These are phyloP conservation scores for Themeda triandra DNA, from an alignment of 176 grass and related monocot species.

Conservation along the genomic window DNA sequence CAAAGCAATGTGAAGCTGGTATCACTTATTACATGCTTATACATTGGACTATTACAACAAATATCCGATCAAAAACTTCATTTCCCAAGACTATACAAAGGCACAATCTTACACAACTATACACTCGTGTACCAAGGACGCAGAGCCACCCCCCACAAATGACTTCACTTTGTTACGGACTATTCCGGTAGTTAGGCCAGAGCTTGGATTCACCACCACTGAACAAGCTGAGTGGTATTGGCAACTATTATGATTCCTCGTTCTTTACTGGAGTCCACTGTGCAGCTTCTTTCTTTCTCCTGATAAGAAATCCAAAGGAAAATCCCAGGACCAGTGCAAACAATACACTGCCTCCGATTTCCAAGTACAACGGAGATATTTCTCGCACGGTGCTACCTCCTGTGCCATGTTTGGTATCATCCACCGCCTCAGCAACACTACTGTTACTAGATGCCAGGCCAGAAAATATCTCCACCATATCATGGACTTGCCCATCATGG, in stretches of 20 bases:
- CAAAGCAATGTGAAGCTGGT: neutral
- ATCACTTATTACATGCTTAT: neutral
- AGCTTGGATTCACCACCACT: neutral
- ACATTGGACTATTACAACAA: neutral
- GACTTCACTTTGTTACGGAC: neutral
- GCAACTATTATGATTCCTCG: constrained; percentile 39
- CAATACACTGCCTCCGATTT: constrained; percentile 34
- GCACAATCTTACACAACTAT: neutral
- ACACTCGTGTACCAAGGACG: neutral
- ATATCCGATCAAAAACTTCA: neutral
- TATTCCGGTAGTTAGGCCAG: neutral
- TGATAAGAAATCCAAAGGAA: constrained; percentile 49
- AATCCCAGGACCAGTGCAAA: constrained; percentile 54
- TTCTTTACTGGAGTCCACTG: constrained; percentile 80
- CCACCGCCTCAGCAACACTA: neutral
- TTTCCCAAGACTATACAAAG: neutral
- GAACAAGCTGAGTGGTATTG: neutral
- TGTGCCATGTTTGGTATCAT: constrained; percentile 15
- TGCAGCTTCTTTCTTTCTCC: constrained; percentile 44
- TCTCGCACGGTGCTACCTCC: constrained; percentile 1
- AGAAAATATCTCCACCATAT: constrained; percentile 78
- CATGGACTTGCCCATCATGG: constrained; percentile 87
- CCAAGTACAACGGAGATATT: constrained; percentile 34
- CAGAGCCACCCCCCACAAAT: neutral
- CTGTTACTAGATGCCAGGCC: constrained; percentile 5